These are phyloP conservation scores for Citrus sp. DNA, from an alignment of 345 rosid genomes.

Conservation along the genomic window DNA sequence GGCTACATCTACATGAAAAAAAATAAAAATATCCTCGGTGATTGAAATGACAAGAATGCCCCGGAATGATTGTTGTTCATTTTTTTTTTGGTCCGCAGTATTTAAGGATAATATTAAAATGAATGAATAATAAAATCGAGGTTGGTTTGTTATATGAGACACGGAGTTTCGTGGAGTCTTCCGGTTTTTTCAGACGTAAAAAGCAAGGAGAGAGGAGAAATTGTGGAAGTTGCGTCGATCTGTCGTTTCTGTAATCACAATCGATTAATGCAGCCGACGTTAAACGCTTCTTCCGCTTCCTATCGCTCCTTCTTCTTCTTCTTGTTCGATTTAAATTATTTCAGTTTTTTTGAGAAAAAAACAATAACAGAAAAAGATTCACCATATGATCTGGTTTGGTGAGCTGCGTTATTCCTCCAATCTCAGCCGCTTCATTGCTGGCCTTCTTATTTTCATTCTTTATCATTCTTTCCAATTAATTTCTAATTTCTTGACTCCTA, in stretches of 20 bases:
- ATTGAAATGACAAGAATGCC: not conserved
- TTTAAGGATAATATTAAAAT: no score
- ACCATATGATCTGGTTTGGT: slow-evolving; percentile 50
- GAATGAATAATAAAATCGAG: no score
- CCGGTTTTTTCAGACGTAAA: not conserved
- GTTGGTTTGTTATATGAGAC: not conserved
- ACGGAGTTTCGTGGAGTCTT: not conserved
- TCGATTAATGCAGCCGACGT: slow-evolving; percentile 6
- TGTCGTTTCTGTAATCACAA: not conserved
- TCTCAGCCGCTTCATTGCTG: slow-evolving; percentile 65
- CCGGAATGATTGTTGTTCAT: not conserved
- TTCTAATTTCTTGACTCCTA: slow-evolving; percentile 61
- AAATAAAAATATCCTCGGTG: not conserved
- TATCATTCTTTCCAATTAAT: slow-evolving; percentile 47
- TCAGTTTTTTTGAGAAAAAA: not conserved
- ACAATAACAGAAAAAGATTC: not conserved
- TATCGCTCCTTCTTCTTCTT: not conserved
- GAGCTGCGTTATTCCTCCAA: slow-evolving; percentile 46
- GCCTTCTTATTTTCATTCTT: slow-evolving; percentile 43
- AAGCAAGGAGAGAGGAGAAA: not conserved
- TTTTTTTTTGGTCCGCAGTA: not conserved
- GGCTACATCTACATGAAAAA: no score
- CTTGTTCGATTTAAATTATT: not conserved
- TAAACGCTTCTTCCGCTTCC: not conserved
- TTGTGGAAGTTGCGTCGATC: not conserved